Evolutionary conservation across 2,329 filamentous ascomycete species (phyloP), one percentile per base, ranked within the genome.

Genomic region (Xylariaceae sp.): DNA sequence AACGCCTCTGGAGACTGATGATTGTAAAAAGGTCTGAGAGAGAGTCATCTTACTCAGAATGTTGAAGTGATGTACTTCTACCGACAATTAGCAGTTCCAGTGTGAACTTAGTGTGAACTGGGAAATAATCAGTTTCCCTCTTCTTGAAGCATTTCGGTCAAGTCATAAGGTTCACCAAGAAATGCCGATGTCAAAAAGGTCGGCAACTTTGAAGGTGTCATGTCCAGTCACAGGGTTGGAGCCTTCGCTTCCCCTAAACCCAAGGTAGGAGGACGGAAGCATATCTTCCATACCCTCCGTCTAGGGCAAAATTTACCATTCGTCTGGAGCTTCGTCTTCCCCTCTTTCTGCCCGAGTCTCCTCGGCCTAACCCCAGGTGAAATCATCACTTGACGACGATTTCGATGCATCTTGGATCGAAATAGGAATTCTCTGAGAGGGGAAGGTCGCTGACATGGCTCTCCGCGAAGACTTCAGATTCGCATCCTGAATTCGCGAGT

Each of bases 211-310:
- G 58, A 56, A 52, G 37, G 52, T 2, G 37, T 54, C 17, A 11
- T 51, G 39, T 15, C n/a, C 55, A 48, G 55, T 34, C 55, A 53
- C 50, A 56, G 56, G 45, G 10, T 47, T 18, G 51, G 50, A 37
- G 50, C 44, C 49, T 53, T 54, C 49, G 44, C 49, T 10, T 50
- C 51, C 42, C 15, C n/a, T 45, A 35, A 23, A 37, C 44, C n/a
- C 47, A 49, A 50, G 42, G 37, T 30, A 55, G 44, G 37, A 55
- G 9, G 44, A 30, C 55, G 61, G 61, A 62, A 51, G 23, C 58
- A 58, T 47, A 37, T 44, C 47, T 8, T 55, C 58, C 61, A 60
- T 51, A n/a, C 4, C 15, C 37, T 4, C 9, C 45, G 30, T 49
- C 55, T 17, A 37, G 51, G 13, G 42, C 50, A 42, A 51, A 23